Conservation (phyloP, 495 filamentous ascomycete genomes). For the Geoglossum glabrum region DNA sequence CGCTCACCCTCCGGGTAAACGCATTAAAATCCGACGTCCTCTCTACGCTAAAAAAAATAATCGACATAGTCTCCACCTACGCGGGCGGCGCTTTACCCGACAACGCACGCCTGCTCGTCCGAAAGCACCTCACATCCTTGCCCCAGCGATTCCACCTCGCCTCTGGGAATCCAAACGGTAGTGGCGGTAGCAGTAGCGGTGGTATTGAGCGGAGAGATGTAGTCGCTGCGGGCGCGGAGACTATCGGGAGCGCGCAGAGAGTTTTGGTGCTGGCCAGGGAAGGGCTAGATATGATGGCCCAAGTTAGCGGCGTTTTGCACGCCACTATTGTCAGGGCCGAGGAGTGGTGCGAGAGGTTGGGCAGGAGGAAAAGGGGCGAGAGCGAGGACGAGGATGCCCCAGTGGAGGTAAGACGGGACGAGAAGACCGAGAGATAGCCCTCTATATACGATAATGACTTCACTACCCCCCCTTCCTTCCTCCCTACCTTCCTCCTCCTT, state of each 20-base stretch:
- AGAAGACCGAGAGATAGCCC: no score
- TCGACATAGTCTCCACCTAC: slow-evolving; percentile 62
- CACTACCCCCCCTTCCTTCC: no score
- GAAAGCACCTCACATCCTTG: slow-evolving; percentile 55
- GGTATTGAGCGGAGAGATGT: no score
- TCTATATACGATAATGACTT: no score
- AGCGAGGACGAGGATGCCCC: not conserved
- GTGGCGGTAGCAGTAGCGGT: slow-evolving; percentile 14
- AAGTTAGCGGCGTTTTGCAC: slow-evolving; percentile 63
- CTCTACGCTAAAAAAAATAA: slow-evolving; percentile 52
- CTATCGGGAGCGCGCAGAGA: slow-evolving; percentile 35
- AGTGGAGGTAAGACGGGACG: no score
- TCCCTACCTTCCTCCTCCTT: no score
- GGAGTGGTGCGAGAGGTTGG: slow-evolving; percentile 62
- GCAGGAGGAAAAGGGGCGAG: slow-evolving; percentile 22
- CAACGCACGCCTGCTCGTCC: slow-evolving; percentile 59
- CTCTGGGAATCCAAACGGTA: no score
- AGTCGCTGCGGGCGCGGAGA: slow-evolving; percentile 14
- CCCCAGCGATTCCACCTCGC: slow-evolving; percentile 53
- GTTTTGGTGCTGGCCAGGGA: slow-evolving; percentile 70
- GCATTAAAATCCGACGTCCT: slow-evolving; percentile 52
- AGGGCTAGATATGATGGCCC: slow-evolving; percentile 71
- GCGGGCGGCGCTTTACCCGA: slow-evolving; percentile 70
- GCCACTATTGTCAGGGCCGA: slow-evolving; percentile 74
- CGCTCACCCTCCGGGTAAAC: slow-evolving; percentile 39